A percentile compares a stretch with the other conserved stretches of the same genome.
phyloP scores from a whole-genome alignment of 192 early-diverging fungal species.

The Linnemannia exigua region DNA sequence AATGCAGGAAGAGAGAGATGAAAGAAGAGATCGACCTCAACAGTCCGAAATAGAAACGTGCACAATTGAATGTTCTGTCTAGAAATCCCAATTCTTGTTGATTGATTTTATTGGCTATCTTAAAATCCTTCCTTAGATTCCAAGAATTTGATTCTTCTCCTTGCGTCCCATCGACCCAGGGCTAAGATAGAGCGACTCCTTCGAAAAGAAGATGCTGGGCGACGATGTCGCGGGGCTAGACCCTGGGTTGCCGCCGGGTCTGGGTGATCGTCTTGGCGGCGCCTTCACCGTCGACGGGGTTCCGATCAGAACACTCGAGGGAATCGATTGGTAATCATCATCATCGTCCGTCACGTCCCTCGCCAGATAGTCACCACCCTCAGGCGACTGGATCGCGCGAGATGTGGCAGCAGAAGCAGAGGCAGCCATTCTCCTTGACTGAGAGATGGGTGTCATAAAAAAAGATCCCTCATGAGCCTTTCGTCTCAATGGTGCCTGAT shows the following conservation, averaged over 20 bases:
- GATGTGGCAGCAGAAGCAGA: background rate
- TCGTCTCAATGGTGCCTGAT: background rate
- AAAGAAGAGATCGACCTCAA: background rate
- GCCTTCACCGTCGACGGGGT: background rate
- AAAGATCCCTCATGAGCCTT: background rate
- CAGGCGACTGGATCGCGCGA: background rate
- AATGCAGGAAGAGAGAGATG: conserved; percentile 4
- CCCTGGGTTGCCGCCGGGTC: background rate
- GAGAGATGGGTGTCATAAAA: background rate
- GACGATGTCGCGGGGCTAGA: background rate
- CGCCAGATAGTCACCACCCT: background rate
- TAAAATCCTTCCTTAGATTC: conserved; percentile 2
- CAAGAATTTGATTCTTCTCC: conserved; percentile 1
- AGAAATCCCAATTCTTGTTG: background rate
- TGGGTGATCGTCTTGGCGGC: background rate
- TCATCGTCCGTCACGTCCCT: background rate
- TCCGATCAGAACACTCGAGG: conserved; percentile 21
- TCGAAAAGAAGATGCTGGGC: background rate
- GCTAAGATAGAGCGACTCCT: conserved; percentile 15
- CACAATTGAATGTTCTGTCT: background rate
- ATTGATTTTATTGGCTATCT: background rate
- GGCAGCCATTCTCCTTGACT: background rate
- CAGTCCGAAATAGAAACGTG: background rate
- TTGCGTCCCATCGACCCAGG: background rate
- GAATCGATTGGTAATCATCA: conserved; percentile 25